Evolutionary conservation across 257 asterid genomes (phyloP), one percentile per base, ranked within the genome.

Genomic region (Solanum sejunctum): DNA sequence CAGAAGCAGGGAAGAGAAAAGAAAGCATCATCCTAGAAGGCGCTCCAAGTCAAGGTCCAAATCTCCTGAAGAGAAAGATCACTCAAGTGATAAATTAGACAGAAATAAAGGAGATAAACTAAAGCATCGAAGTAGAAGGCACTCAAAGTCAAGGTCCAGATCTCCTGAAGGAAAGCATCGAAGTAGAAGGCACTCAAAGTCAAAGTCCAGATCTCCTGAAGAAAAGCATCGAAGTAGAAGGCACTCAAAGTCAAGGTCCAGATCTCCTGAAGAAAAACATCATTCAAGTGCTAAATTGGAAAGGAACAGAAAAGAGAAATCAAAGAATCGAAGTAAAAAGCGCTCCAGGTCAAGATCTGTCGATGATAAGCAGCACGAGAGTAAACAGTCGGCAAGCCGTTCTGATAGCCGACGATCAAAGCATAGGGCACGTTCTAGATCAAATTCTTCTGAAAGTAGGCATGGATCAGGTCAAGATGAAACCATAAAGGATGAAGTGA

Each of bases 1-100:
- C 88, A 89, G 89, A 88, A 91, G 88, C 88, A 90, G 88, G 88
- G 98, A 85, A 84, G 92, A 89, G 77, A 93, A 90, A 86, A 87
- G 92, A 54, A 93, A 88, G 84, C 80, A 88, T 82, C 86, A 60
- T 51, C 92, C 87, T 61, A 92, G 84, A 82, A 91, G 84, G 90
- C 91, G 88, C 58, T 92, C 84, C 86, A 78, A 91, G 89, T 93
- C 97, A 54, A 88, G 92, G 89, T 93, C 97, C 60, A 88, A 88
- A 83, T 92, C 98, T 70, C 89, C 75, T 23, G 98, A 89, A 86
- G 91, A 89, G 86, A 93, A 86, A 88, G 91, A 86, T 83, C 92
- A 58, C 23, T 67, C 89, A 71, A 88, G 85, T 88, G 55, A 49
- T 84, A 84, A 75, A 51, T 0, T 55, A 49, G 83, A 72, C 86